Percentiles rank a stretch among this genome's conserved stretches.
These are phyloP conservation scores for Xylaria sp. DNA, from an alignment of 2,329 filamentous ascomycete species.

Conservation along the genomic window DNA sequence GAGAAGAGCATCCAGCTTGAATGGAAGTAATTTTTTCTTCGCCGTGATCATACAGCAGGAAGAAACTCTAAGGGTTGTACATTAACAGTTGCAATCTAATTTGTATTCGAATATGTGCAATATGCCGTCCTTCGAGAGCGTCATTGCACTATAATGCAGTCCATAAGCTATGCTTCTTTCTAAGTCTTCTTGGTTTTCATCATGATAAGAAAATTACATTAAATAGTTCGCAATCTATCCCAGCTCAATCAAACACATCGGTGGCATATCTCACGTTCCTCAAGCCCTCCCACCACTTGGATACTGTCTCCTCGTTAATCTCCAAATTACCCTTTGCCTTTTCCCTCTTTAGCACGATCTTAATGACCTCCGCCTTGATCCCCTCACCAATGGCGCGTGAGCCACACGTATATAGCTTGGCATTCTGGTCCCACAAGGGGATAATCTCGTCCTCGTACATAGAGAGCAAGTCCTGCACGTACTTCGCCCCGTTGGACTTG, in stretches of 20 bases:
- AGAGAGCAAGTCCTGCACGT: slow-evolving; percentile 59
- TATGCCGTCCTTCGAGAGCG: neutral
- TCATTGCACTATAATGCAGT: neutral
- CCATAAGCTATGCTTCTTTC: neutral
- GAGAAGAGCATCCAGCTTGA: neutral
- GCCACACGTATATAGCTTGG: slow-evolving; percentile 74
- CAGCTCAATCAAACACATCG: slow-evolving; percentile 67
- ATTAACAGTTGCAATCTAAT: neutral
- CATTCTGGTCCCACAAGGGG: slow-evolving; percentile 56
- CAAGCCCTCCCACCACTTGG: slow-evolving; percentile 61
- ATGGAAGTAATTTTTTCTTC: neutral
- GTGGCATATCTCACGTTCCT: slow-evolving; percentile 67
- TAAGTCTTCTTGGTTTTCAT: neutral
- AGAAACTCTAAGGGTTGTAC: neutral
- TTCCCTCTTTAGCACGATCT: slow-evolving; percentile 48
- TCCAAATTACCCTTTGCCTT: slow-evolving; percentile 48
- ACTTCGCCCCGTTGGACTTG: slow-evolving; percentile 59
- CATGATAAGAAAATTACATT: neutral
- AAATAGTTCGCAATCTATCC: neutral
- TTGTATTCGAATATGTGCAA: neutral
- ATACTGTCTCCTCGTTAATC: slow-evolving; percentile 53
- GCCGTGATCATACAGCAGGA: neutral
- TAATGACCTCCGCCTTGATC: slow-evolving; percentile 56
- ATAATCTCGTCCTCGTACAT: slow-evolving; percentile 52
- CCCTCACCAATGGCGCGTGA: slow-evolving; percentile 62